Percentiles rank a stretch among this genome's conserved stretches.
phyloP scores from a whole-genome alignment of 2,329 filamentous ascomycete genomes.

The Verticillium longisporum region DNA sequence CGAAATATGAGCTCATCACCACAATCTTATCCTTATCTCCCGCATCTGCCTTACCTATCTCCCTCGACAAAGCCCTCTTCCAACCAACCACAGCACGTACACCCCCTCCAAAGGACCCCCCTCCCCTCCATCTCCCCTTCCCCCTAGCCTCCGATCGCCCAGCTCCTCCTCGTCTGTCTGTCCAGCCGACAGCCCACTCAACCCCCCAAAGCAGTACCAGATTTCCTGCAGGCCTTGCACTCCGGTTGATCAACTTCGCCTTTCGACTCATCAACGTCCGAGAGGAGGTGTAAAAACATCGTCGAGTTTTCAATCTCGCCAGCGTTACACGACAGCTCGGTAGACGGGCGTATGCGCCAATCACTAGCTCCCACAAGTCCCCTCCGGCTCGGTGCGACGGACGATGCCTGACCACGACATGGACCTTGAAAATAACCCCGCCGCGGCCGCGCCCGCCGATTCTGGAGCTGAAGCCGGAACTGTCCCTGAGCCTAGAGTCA shows the following conservation, averaged over 20 bases:
- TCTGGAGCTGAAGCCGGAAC: background rate
- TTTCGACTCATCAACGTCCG: background rate
- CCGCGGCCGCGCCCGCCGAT: background rate
- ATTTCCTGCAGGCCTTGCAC: background rate
- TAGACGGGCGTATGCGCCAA: constrained; percentile 1
- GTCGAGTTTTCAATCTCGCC: background rate
- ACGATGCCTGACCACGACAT: constrained; percentile 1
- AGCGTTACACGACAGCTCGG: background rate
- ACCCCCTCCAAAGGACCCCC: background rate
- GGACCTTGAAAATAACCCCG: constrained; percentile 1
- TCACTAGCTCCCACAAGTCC: constrained; percentile 2
- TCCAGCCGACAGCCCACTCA: background rate
- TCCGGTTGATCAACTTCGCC: background rate
- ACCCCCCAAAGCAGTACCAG: background rate
- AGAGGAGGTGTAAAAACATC: background rate
- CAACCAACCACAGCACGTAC: background rate
- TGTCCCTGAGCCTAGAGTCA: background rate
- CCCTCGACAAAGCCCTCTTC: background rate
- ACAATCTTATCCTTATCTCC: background rate
- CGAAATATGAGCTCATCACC: background rate
- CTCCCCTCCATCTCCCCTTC: background rate
- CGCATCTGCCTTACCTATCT: background rate
- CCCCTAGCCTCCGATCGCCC: background rate
- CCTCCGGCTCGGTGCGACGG: constrained; percentile 3
- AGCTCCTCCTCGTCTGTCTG: background rate